Evolutionary conservation across 116 monocot species (phyloP).

Genomic region (Phalaenopsis hybrid): DNA sequence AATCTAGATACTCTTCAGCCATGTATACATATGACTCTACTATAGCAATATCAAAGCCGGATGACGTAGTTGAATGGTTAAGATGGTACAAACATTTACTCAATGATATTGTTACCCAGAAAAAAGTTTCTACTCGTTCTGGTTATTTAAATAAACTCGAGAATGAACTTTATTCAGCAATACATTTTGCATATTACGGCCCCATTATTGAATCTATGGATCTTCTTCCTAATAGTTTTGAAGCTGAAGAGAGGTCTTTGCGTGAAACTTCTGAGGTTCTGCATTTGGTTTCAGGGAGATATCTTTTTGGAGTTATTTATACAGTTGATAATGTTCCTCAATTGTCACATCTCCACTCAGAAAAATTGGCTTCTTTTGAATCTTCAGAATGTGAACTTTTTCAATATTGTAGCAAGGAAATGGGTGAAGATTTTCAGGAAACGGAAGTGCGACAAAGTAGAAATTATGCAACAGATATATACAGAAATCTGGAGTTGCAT

Average conservation of each 20-base stretch:
- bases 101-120: slow-evolving; percentile 60
- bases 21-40: slow-evolving; percentile 33
- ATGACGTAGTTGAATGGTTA: slow-evolving; percentile 85
- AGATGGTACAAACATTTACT: slow-evolving; percentile 62
- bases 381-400: slow-evolving; percentile 10
- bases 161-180: slow-evolving; percentile 78
- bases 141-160: slow-evolving; percentile 67
- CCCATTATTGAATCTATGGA: slow-evolving; percentile 70
- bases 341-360: slow-evolving; percentile 32
- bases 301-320: slow-evolving; percentile 74
- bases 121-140: slow-evolving; percentile 43
- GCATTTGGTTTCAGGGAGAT: slow-evolving; percentile 93
- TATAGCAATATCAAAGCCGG: slow-evolving; percentile 29
- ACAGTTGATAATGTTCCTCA: slow-evolving; percentile 39
- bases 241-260: slow-evolving; percentile 92
- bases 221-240: slow-evolving; percentile 87
- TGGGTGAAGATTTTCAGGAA: slow-evolving; percentile 13
- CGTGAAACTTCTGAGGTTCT: slow-evolving; percentile 77
- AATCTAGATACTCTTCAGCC: slow-evolving; percentile 17
- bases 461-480: slow-evolving; percentile 37
- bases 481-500: slow-evolving; percentile 68
- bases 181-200: slow-evolving; percentile 86
- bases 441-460: slow-evolving; percentile 1
- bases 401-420: slow-evolving; percentile 16
- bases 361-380: slow-evolving; percentile 22